Percentiles rank a stretch among this genome's conserved stretches.
Conservation (phyloP, 306 rosid genomes). For the Fragaria ananassa region DNA sequence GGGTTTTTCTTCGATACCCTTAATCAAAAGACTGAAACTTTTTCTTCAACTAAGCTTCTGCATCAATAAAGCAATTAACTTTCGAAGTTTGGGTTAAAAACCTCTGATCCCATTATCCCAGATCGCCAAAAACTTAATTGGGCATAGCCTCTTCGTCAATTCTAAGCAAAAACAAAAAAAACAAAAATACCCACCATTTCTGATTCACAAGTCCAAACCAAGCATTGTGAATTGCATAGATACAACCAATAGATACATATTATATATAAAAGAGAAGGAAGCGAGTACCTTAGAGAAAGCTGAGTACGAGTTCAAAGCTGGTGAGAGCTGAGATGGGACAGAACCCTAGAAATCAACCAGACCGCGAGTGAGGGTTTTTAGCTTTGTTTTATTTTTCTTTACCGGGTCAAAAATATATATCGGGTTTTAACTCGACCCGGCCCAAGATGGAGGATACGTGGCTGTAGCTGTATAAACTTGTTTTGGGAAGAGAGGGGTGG, state of each 20-base stretch:
- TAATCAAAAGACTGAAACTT: slow-evolving; percentile 3
- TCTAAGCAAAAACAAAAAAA: neutral
- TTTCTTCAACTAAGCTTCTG: neutral
- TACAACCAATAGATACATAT: neutral
- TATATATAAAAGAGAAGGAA: neutral
- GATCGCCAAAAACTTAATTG: neutral
- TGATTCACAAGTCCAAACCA: slow-evolving; percentile 4
- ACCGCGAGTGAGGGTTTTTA: slow-evolving; percentile 8
- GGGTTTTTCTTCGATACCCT: neutral
- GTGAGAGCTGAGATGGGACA: neutral
- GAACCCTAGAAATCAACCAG: slow-evolving; percentile 1
- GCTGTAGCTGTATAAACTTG: neutral
- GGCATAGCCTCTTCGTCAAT: neutral
- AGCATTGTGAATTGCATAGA: neutral
- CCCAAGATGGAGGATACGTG: neutral
- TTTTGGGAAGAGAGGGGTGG: neutral
- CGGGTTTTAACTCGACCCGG: slow-evolving; percentile 7
- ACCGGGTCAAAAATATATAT: neutral
- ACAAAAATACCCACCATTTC: neutral
- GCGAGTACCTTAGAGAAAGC: slow-evolving; percentile 1
- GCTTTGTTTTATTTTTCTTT: neutral
- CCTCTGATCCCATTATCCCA: neutral
- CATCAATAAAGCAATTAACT: slow-evolving; percentile 5
- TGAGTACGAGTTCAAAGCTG: neutral
- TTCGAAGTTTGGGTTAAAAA: neutral